A percentile compares a stretch with the other conserved stretches of the same genome.
Evolutionary conservation across 2,329 filamentous ascomycete species (phyloP).

Genomic region (Chaetothyriales sp.): DNA sequence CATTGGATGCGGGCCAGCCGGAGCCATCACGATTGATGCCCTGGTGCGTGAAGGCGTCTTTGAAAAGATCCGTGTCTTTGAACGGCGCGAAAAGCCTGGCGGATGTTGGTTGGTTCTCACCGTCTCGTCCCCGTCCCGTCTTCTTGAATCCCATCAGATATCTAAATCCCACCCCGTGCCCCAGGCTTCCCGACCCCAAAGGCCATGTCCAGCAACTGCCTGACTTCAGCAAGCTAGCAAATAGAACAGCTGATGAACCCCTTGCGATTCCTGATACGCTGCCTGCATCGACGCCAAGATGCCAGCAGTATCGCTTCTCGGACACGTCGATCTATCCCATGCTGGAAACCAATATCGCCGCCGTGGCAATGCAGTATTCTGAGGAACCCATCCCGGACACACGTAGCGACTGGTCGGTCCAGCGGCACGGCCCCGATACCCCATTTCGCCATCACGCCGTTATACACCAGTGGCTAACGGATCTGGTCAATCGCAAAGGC

Average conservation of each 20-base stretch:
- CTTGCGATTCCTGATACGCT: conserved; percentile 17
- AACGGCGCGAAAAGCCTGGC: conserved; percentile 22
- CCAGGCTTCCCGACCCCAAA: background rate
- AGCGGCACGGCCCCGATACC: conserved; percentile 24
- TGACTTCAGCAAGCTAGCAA: conserved; percentile 16
- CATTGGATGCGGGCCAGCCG: conserved; percentile 22
- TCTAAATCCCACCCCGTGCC: background rate
- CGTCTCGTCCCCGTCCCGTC: too few species aligned
- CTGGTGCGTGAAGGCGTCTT: conserved; percentile 23
- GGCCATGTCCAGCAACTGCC: background rate
- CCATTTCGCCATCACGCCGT: conserved; percentile 43
- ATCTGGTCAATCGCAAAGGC: conserved; percentile 40
- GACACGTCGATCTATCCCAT: conserved; percentile 24
- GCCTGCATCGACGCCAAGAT: conserved; percentile 17
- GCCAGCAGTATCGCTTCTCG: conserved; percentile 20
- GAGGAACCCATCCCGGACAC: conserved; percentile 36
- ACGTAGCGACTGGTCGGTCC: background rate
- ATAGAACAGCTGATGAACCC: conserved; percentile 17
- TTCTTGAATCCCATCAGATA: too few species aligned
- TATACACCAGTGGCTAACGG: conserved; percentile 42
- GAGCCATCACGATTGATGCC: conserved; percentile 23
- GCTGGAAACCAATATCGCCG: conserved; percentile 26
- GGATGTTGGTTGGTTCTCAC: conserved; percentile 21
- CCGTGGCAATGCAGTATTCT: conserved; percentile 32
- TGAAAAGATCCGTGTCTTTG: conserved; percentile 23